Conservation (phyloP, 1,284 basidiomycete species). For the Cutaneotrichosporon daszewskae region DNA sequence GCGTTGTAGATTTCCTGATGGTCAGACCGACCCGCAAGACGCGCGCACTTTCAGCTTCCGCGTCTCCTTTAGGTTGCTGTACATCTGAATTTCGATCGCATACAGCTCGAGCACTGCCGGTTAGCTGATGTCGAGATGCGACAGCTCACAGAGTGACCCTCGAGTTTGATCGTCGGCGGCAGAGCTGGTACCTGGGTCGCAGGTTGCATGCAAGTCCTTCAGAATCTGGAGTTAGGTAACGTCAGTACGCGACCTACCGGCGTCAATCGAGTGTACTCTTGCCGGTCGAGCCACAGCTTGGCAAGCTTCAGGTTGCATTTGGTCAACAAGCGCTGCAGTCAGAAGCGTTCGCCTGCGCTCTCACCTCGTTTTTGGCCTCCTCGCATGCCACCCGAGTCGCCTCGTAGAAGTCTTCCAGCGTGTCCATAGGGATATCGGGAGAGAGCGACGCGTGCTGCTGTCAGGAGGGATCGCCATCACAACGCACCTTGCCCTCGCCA, state of each 20-base stretch:
- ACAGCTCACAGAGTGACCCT: constrained; percentile 41
- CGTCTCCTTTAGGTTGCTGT: constrained; percentile 89
- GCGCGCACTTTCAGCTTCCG: constrained; percentile 79
- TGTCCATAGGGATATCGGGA: constrained; percentile 68
- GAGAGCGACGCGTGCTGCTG: constrained; percentile 39
- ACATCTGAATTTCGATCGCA: constrained; percentile 98
- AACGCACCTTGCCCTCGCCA: constrained; percentile 69
- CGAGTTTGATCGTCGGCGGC: constrained; percentile 49
- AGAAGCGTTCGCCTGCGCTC: constrained; percentile 18
- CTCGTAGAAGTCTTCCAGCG: constrained; percentile 91
- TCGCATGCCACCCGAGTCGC: constrained; percentile 82
- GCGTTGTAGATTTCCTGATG: constrained; percentile 91
- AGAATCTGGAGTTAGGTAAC: constrained; percentile 40
- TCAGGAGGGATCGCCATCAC: no score
- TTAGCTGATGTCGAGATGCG: constrained; percentile 1
- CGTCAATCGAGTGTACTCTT: constrained; percentile 78
- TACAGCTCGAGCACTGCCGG: constrained; percentile 84
- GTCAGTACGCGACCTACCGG: constrained; percentile 54
- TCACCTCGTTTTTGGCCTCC: constrained; percentile 91
- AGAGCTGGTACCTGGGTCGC: constrained; percentile 38
- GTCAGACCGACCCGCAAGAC: background rate
- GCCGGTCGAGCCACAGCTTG: constrained; percentile 92
- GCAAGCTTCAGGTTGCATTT: constrained; percentile 97
- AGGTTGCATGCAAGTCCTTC: constrained; percentile 49
- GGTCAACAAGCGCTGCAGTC: constrained; percentile 70